A percentile compares a stretch with the other conserved stretches of the same genome.
Evolutionary conservation across 2,329 filamentous ascomycete species (phyloP).

Genomic region (Phialemoniopsis sp.): DNA sequence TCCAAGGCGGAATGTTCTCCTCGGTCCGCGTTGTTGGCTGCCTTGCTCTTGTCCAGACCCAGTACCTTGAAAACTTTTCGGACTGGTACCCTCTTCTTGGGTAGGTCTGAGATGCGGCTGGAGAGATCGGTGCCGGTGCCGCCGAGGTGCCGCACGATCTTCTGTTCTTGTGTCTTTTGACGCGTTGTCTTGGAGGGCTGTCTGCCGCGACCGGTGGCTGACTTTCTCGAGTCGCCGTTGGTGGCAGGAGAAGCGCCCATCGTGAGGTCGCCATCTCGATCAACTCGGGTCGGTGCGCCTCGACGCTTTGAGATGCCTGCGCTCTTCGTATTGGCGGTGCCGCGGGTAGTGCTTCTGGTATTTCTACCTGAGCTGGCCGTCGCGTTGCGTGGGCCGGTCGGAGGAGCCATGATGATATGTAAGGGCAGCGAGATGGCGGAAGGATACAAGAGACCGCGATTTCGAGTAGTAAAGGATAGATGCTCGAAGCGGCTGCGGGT

Average conservation of each 20-base stretch:
- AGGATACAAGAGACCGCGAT: no score
- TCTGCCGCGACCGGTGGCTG: constrained; percentile 3
- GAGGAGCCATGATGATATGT: constrained; percentile 19
- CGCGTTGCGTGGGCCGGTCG: constrained; percentile 16
- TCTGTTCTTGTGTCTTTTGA: constrained; percentile 7
- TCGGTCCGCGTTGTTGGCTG: constrained; percentile 60
- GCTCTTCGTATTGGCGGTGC: constrained; percentile 17
- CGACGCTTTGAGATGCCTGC: constrained; percentile 50
- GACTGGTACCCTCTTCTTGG: constrained; percentile 18
- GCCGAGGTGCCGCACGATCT: constrained; percentile 21
- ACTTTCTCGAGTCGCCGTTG: constrained; percentile 7
- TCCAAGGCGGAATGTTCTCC: constrained; percentile 60
- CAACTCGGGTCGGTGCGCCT: constrained; percentile 29
- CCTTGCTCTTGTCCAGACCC: constrained; percentile 67
- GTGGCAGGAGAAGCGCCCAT: constrained; percentile 39
- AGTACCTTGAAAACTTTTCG: constrained; percentile 43
- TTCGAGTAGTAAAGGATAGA: no score
- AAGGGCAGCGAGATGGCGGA: background rate
- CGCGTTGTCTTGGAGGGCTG: constrained; percentile 1
- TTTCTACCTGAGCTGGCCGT: constrained; percentile 2
- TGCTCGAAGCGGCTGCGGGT: no score
- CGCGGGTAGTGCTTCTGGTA: constrained; percentile 11
- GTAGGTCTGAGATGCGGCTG: constrained; percentile 13
- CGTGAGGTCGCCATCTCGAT: constrained; percentile 56
- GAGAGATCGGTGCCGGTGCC: constrained; percentile 18